Percentiles rank a stretch among this genome's conserved stretches.
These are phyloP conservation scores for Xylaria grammica DNA, from an alignment of 495 filamentous ascomycete genomes.

Conservation along the genomic window DNA sequence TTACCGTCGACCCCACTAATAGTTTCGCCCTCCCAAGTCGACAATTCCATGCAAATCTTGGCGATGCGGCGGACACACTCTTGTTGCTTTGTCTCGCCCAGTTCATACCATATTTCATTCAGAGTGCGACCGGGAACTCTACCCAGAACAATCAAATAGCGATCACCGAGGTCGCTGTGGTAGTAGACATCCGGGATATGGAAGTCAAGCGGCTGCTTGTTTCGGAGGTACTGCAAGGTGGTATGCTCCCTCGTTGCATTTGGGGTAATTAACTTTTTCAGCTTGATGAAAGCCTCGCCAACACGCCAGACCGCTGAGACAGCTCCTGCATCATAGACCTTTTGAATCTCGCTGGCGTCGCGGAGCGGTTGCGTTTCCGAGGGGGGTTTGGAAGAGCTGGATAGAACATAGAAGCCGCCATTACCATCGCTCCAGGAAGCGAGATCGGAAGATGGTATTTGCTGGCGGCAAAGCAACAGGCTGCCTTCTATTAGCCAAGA, in stretches of 20 bases:
- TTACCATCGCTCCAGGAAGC: slow-evolving; percentile 22
- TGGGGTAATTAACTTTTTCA: slow-evolving; percentile 7
- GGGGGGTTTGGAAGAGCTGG: slow-evolving; percentile 16
- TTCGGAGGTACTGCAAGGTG: slow-evolving; percentile 26
- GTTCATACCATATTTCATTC: slow-evolving; percentile 20
- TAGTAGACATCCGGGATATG: slow-evolving; percentile 27
- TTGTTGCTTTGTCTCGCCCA: slow-evolving; percentile 19
- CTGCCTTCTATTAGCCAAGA: slow-evolving; percentile 24
- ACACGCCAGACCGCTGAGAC: slow-evolving; percentile 25
- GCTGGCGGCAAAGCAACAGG: slow-evolving; percentile 21
- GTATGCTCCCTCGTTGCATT: slow-evolving; percentile 29
- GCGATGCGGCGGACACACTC: slow-evolving; percentile 24
- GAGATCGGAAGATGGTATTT: slow-evolving; percentile 2
- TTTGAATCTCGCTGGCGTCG: slow-evolving; percentile 17
- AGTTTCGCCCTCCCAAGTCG: slow-evolving; percentile 14
- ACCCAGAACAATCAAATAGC: slow-evolving; percentile 22
- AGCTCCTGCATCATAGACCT: slow-evolving; percentile 27
- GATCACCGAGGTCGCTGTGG: slow-evolving; percentile 21
- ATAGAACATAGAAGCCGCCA: slow-evolving; percentile 25
- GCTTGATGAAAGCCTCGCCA: slow-evolving; percentile 27
- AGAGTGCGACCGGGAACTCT: slow-evolving; percentile 28
- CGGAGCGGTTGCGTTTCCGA: slow-evolving; percentile 23
- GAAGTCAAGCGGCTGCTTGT: slow-evolving; percentile 21
- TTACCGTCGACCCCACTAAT: slow-evolving; percentile 28
- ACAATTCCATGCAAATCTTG: slow-evolving; percentile 26